Evolutionary conservation across 148 eudicot genomes (phyloP).

Genomic region (Rheum nobile): DNA sequence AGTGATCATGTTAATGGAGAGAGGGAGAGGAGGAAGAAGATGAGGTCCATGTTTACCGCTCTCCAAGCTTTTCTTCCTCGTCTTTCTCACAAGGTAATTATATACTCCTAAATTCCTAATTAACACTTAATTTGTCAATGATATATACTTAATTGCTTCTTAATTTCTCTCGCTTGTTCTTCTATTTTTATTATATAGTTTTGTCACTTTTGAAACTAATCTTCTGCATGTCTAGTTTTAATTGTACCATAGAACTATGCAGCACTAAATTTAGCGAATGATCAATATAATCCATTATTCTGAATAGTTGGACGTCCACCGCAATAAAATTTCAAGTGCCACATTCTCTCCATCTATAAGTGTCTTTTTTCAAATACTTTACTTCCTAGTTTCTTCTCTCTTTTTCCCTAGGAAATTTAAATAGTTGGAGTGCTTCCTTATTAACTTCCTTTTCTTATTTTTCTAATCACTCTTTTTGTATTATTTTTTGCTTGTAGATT

Average conservation of each 20-base stretch:
- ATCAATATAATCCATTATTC: too few species aligned
- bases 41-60: constrained; percentile 53
- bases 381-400: background rate
- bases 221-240: too few species aligned
- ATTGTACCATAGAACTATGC: too few species aligned
- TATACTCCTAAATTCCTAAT: background rate
- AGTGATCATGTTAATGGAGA: constrained; percentile 50
- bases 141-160: background rate
- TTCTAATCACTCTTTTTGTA: too few species aligned
- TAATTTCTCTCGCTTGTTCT: background rate
- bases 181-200: background rate
- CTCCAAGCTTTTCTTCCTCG: constrained; percentile 62
- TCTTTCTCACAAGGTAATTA: constrained; percentile 49
- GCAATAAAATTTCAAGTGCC: too few species aligned
- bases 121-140: background rate
- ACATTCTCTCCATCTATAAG: too few species aligned
- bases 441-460: too few species aligned
- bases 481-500: too few species aligned
- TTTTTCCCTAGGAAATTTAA: too few species aligned
- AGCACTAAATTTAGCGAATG: too few species aligned
- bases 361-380: background rate
- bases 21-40: constrained; percentile 85
- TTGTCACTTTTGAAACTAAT: too few species aligned
- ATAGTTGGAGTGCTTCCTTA: background rate
- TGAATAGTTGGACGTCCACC: too few species aligned